These are phyloP conservation scores for Talaromyces sp. DNA, from an alignment of 2,329 filamentous ascomycete genomes.

Conservation along the genomic window DNA sequence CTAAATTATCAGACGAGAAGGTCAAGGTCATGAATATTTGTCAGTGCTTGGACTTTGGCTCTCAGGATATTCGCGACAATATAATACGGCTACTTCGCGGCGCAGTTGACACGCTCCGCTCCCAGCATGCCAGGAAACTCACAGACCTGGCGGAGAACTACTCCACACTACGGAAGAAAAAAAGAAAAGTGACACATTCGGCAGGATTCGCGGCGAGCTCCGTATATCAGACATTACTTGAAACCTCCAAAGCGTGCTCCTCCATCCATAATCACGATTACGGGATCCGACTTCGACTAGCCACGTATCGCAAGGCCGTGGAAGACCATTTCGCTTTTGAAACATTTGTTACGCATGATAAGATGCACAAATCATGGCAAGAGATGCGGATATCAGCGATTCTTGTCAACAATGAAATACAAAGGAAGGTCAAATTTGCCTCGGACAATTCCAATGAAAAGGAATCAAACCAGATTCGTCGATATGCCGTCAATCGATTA, in stretches of 20 bases:
- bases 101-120: not conserved
- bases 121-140: not conserved
- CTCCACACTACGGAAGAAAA: not conserved
- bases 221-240: not conserved
- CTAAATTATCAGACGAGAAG: not conserved
- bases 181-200: not conserved
- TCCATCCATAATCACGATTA: not conserved
- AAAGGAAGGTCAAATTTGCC: constrained; percentile 1
- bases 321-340: not conserved
- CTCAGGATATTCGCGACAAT: not conserved
- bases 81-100: constrained; percentile 1
- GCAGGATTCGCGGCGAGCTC: not conserved
- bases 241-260: not conserved
- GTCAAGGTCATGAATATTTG: not conserved
- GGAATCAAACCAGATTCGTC: not conserved
- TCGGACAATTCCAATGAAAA: not conserved
- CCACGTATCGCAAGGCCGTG: not conserved
- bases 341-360: not conserved
- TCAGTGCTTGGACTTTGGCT: not conserved
- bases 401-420: not conserved
- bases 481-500: not conserved
- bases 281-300: not conserved
- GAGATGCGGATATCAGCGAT: not conserved
- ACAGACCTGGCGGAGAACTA: not conserved
- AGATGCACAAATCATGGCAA: not conserved